Conservation (phyloP, 2,329 filamentous ascomycete species). For the Blastomyces parvus region DNA sequence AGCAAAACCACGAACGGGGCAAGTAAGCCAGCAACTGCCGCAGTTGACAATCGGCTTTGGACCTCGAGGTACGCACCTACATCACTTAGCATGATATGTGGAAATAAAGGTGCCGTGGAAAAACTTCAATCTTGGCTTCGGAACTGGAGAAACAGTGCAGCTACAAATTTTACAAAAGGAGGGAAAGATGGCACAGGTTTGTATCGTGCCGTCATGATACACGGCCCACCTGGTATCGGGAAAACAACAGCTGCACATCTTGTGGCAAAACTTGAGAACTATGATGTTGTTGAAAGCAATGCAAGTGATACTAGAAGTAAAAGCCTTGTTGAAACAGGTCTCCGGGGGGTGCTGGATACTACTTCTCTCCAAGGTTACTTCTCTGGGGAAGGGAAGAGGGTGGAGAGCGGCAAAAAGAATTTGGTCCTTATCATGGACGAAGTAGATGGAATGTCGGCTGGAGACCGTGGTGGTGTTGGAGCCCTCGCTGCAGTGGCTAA, state of each 20-base stretch:
- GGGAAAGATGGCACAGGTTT: conserved; percentile 77
- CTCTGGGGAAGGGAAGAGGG: conserved; percentile 67
- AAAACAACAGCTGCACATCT: conserved; percentile 96
- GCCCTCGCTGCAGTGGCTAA: conserved; percentile 90
- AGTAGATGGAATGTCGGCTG: conserved; percentile 96
- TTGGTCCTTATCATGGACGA: conserved; percentile 97
- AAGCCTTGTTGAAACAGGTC: conserved; percentile 78
- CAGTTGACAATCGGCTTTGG: conserved; percentile 61
- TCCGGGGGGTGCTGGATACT: conserved; percentile 87
- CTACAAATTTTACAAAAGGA: conserved; percentile 68
- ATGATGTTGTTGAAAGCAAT: conserved; percentile 88
- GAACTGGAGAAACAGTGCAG: conserved; percentile 68
- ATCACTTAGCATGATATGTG: conserved; percentile 77
- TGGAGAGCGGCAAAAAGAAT: conserved; percentile 78
- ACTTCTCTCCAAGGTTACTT: conserved; percentile 90
- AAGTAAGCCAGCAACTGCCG: conserved; percentile 1
- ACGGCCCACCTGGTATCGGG: conserved; percentile 89
- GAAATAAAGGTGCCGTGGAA: conserved; percentile 84
- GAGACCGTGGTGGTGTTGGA: conserved; percentile 89
- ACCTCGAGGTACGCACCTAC: conserved; percentile 93
- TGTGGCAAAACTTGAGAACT: conserved; percentile 84
- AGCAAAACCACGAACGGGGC: conserved; percentile 18
- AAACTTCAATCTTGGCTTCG: conserved; percentile 81
- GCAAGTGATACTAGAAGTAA: conserved; percentile 95
- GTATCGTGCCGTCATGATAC: conserved; percentile 85